Percentiles rank a stretch among this genome's conserved stretches.
Conservation (phyloP, 2,329 filamentous ascomycete species). For the Colletotrichum sp. region DNA sequence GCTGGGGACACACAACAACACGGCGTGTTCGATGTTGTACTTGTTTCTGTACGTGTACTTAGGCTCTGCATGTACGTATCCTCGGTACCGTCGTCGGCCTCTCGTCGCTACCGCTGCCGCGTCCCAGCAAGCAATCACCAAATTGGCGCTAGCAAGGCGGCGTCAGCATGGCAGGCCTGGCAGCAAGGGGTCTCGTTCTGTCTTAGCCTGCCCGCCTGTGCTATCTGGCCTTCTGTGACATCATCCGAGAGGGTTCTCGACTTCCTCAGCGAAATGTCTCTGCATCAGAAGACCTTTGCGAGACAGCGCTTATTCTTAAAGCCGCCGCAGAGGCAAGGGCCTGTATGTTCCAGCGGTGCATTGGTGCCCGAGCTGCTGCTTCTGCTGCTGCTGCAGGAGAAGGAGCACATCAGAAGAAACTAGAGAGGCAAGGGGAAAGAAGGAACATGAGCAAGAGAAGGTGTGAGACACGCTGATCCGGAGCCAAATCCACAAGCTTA, state of each 20-base stretch:
- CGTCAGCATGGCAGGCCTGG: neutral
- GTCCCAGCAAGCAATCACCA: neutral
- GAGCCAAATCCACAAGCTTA: neutral
- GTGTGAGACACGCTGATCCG: neutral
- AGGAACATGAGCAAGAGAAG: neutral
- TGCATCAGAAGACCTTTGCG: neutral
- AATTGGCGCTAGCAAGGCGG: neutral
- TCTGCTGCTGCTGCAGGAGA: neutral
- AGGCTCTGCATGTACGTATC: neutral
- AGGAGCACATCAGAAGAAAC: neutral
- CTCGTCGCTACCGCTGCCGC: neutral
- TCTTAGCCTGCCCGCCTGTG: neutral
- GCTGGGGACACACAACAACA: neutral
- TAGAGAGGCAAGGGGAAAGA: neutral
- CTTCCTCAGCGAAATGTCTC: neutral
- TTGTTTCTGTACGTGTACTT: neutral
- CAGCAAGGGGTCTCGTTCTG: conserved; percentile 11
- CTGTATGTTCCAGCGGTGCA: neutral
- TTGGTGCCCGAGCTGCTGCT: neutral
- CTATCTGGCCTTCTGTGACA: conserved; percentile 5
- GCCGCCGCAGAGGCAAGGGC: neutral
- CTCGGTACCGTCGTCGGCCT: neutral
- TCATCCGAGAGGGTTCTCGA: neutral
- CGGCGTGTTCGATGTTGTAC: neutral
- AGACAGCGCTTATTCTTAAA: neutral